These are phyloP conservation scores for Cercophora samala DNA, from an alignment of 495 filamentous ascomycete species.

Conservation along the genomic window DNA sequence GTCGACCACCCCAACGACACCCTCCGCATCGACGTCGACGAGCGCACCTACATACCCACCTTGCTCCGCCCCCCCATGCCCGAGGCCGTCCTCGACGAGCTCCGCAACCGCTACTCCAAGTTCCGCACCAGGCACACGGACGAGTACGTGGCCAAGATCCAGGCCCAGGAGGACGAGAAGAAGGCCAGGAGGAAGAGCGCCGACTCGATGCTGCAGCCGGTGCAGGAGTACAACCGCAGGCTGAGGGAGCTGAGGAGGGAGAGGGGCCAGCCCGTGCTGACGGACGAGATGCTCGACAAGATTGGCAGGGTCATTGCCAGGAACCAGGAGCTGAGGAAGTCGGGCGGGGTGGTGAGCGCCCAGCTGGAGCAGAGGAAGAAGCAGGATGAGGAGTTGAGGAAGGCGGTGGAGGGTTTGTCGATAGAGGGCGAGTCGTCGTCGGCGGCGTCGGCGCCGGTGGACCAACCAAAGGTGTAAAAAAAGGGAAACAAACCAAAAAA, in stretches of 20 bases:
- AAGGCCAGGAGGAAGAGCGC: conserved; percentile 50
- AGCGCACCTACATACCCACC: conserved; percentile 69
- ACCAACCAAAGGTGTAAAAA: not conserved
- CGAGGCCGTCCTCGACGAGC: conserved; percentile 72
- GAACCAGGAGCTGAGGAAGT: conserved; percentile 38
- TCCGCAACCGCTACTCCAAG: conserved; percentile 77
- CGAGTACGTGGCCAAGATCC: conserved; percentile 60
- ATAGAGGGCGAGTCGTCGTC: conserved; percentile 13
- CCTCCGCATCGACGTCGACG: conserved; percentile 68
- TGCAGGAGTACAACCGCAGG: conserved; percentile 50
- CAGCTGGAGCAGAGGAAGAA: not conserved
- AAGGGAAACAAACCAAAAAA: no score
- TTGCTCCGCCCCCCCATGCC: conserved; percentile 78
- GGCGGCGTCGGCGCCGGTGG: not conserved
- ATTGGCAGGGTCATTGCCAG: conserved; percentile 63
- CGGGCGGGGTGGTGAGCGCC: not conserved
- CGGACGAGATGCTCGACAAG: conserved; percentile 58
- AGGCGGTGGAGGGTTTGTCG: conserved; percentile 26
- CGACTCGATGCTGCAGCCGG: conserved; percentile 53
- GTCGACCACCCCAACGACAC: conserved; percentile 66
- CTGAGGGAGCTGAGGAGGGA: conserved; percentile 43
- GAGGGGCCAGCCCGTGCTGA: conserved; percentile 50
- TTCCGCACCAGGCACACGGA: conserved; percentile 79
- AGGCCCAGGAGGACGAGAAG: conserved; percentile 59
- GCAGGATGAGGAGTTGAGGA: conserved; percentile 19